phyloP scores from a whole-genome alignment of 2,329 filamentous ascomycete species.

The Geoglossum cookeanum region DNA sequence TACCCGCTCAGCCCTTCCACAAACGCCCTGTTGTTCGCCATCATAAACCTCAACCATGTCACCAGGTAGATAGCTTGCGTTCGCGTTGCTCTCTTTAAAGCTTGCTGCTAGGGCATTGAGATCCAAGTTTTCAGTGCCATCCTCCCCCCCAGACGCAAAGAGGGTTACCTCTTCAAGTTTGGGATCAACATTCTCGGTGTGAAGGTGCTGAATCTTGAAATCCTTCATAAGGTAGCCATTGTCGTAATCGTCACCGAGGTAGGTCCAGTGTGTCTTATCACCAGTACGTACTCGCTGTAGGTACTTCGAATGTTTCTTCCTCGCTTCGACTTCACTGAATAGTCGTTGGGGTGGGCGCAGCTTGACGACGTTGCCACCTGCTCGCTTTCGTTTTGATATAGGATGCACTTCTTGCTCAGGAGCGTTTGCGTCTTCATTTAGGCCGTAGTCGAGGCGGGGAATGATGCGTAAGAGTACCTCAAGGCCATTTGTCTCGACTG shows the following conservation, averaged over 20 bases:
- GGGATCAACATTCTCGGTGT: constrained; percentile 80
- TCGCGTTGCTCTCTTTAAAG: constrained; percentile 63
- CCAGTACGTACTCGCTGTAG: constrained; percentile 33
- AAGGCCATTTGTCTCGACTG: constrained; percentile 81
- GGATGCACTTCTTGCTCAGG: constrained; percentile 23
- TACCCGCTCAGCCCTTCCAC: constrained; percentile 70
- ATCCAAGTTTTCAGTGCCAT: constrained; percentile 86
- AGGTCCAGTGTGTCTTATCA: constrained; percentile 55
- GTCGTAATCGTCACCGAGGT: constrained; percentile 75
- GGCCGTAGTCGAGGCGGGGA: constrained; percentile 77
- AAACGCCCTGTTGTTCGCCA: constrained; percentile 82
- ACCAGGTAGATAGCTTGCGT: constrained; percentile 73
- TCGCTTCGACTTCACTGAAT: constrained; percentile 84
- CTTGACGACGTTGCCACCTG: constrained; percentile 30
- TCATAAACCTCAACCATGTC: constrained; percentile 95
- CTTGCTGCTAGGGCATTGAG: constrained; percentile 78
- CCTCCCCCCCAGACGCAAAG: constrained; percentile 73
- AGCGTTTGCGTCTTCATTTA: constrained; percentile 56
- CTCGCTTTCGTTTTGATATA: constrained; percentile 59
- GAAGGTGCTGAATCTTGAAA: constrained; percentile 71
- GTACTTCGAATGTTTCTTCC: constrained; percentile 60
- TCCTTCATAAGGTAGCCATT: constrained; percentile 90
- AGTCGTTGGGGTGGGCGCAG: constrained; percentile 69
- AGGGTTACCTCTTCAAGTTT: constrained; percentile 89
- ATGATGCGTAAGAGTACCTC: constrained; percentile 77